Percentiles rank a stretch among this genome's conserved stretches.
Evolutionary conservation across 2,329 filamentous ascomycete genomes (phyloP).

Genomic region (Nemania bipapillata): DNA sequence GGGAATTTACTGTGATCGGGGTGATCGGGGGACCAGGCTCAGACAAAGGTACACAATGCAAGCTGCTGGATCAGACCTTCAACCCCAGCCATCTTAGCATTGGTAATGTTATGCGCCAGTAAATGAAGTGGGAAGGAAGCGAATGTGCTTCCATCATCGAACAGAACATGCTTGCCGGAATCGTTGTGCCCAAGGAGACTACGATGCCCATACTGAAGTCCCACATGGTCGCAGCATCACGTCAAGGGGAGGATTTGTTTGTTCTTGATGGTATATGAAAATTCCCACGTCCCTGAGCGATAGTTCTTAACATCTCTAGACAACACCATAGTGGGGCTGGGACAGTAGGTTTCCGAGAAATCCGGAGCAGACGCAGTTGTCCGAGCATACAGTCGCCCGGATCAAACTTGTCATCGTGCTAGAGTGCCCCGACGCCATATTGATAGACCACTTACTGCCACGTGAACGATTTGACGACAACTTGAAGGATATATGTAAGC

Average conservation of each 20-base stretch:
- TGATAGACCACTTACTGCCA: not conserved
- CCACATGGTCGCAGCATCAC: not conserved
- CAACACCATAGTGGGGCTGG: not conserved
- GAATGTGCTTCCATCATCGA: constrained; percentile 14
- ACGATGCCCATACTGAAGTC: constrained; percentile 7
- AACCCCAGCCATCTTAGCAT: constrained; percentile 93
- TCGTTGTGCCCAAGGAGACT: constrained; percentile 9
- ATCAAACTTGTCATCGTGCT: constrained; percentile 14
- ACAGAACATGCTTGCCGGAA: constrained; percentile 17
- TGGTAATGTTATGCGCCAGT: constrained; percentile 81
- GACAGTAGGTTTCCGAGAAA: constrained; percentile 10
- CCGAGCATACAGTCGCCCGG: not conserved
- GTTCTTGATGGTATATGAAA: constrained; percentile 14
- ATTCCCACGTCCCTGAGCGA: not conserved
- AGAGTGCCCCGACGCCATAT: constrained; percentile 3
- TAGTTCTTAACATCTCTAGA: not conserved
- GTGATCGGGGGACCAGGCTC: constrained; percentile 95
- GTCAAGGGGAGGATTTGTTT: not conserved
- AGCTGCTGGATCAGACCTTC: constrained; percentile 85
- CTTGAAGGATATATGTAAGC: constrained; percentile 7
- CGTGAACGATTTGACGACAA: constrained; percentile 16
- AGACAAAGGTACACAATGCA: constrained; percentile 96
- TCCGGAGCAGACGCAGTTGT: constrained; percentile 4
- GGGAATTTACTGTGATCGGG: constrained; percentile 97
- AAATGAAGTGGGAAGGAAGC: constrained; percentile 14